Evolutionary conservation across 306 rosid genomes (phyloP), one percentile per base, ranked within the genome.

Genomic region (Cicer yamashitae): DNA sequence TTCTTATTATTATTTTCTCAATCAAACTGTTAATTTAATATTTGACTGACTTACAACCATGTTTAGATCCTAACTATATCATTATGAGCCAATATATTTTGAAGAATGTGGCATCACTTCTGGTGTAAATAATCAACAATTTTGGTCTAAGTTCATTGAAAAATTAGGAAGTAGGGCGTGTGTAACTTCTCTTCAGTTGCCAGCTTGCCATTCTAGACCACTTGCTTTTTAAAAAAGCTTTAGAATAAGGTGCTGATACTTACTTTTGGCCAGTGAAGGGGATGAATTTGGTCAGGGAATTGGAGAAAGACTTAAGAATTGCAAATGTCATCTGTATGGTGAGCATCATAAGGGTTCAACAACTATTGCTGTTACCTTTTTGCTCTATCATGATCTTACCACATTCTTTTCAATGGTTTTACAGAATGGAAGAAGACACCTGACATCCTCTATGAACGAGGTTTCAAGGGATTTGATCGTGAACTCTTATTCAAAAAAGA

Each of bases 221-320:
- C 46, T 34, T 15, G 18, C 7, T 51, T 50, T 66, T 30, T 51
- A 52, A 12, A 70, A 3, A 75, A 68, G 4, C 68, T 62, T 63
- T 71, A 47, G 64, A 87, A 80, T 81, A 80, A 73, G 87, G 69
- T 82, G 73, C 83, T 85, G 92, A 88, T 83, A 88, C 83, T 84
- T 88, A 71, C 93, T 96, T 94, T 96, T 90, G 97, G 90, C 79
- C 99, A 96, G 99, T 92, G 97, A 96, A 96, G 98, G 99, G 99
- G 91, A 96, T 96, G 99, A 79, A 92, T 92, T 91, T 96, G 88
- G 98, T 96, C 78, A 83, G 98, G 80, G 99, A 96, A 83, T 82
- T 96, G 88, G 99, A 96, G 84, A 92, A 88, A 81, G 99, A 96
- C 87, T 86, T 96, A 72, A 88, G 96, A 86, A 86, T 92, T 89